Percentiles rank a stretch among this genome's conserved stretches.
These are phyloP conservation scores for Apiospora saccharicola DNA, from an alignment of 2,329 filamentous ascomycete species.

Conservation along the genomic window DNA sequence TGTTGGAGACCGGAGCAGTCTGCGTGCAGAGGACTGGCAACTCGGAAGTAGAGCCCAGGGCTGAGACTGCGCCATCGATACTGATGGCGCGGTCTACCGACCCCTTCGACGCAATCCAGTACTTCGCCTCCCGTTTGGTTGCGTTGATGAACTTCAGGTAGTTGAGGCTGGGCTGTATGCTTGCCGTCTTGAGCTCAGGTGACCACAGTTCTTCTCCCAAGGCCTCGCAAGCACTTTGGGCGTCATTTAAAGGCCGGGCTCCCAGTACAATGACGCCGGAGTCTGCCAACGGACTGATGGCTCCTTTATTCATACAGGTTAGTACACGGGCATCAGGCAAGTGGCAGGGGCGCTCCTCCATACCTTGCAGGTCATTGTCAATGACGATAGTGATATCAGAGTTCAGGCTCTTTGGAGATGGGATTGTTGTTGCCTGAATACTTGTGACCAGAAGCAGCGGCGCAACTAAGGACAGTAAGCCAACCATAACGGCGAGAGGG, in stretches of 20 bases:
- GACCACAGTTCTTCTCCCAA: constrained; percentile 52
- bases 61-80: constrained; percentile 36
- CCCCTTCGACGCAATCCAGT: constrained; percentile 46
- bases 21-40: constrained; percentile 52
- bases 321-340: constrained; percentile 3
- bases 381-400: constrained; percentile 48
- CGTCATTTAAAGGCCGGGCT: neutral
- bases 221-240: constrained; percentile 40
- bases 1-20: constrained; percentile 50
- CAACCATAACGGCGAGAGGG: neutral
- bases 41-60: constrained; percentile 27
- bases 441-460: neutral
- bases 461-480: neutral
- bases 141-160: constrained; percentile 46
- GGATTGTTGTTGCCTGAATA: constrained; percentile 26
- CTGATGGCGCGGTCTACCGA: constrained; percentile 39
- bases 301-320: constrained; percentile 36
- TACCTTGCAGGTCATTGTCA: constrained; percentile 52
- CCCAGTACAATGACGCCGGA: constrained; percentile 47
- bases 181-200: constrained; percentile 35
- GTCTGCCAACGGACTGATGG: constrained; percentile 40
- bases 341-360: neutral
- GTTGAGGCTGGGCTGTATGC: constrained; percentile 44
- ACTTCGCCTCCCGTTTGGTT: constrained; percentile 36
- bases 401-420: constrained; percentile 45